phyloP scores from a whole-genome alignment of 371 early-diverging fungal genomes.

The Apophysomyces elegans region DNA sequence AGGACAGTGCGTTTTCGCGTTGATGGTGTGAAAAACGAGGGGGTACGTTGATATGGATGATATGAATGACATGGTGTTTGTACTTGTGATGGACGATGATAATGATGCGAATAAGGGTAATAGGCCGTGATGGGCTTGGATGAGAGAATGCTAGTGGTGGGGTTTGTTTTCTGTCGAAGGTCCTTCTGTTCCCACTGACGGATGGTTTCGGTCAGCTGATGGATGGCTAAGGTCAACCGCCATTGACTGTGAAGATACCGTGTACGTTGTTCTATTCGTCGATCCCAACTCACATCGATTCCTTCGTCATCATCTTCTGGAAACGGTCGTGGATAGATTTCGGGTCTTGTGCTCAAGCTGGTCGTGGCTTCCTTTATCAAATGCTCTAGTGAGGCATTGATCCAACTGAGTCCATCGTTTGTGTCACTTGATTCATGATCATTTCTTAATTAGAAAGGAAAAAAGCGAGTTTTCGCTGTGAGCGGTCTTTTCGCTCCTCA shows the following conservation, averaged over 20 bases:
- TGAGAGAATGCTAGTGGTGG: neutral
- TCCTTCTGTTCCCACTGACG: slow-evolving; percentile 4
- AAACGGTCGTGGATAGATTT: neutral
- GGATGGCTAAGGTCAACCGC: slow-evolving; percentile 19
- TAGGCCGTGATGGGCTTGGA: slow-evolving; percentile 1
- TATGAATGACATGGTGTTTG: neutral
- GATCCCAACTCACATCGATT: slow-evolving; percentile 7
- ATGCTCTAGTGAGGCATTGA: slow-evolving; percentile 25
- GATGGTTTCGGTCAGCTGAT: slow-evolving; percentile 19
- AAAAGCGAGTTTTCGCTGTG: neutral
- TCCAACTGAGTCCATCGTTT: slow-evolving; percentile 24
- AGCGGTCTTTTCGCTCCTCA: neutral
- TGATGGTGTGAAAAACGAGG: slow-evolving; percentile 2
- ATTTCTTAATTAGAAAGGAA: neutral
- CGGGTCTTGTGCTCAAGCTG: slow-evolving; percentile 16
- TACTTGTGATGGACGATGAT: neutral
- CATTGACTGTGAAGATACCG: slow-evolving; percentile 24
- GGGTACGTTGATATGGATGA: neutral
- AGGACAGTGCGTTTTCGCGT: slow-evolving; percentile 3
- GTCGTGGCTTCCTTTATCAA: slow-evolving; percentile 26
- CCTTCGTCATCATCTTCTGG: neutral
- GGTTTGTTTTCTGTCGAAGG: neutral
- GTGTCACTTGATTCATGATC: slow-evolving; percentile 16
- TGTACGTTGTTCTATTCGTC: slow-evolving; percentile 20
- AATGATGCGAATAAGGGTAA: neutral